These are phyloP conservation scores for Thalassiosira mediterranea DNA, from an alignment of 352 stramenopile species.

Conservation along the genomic window DNA sequence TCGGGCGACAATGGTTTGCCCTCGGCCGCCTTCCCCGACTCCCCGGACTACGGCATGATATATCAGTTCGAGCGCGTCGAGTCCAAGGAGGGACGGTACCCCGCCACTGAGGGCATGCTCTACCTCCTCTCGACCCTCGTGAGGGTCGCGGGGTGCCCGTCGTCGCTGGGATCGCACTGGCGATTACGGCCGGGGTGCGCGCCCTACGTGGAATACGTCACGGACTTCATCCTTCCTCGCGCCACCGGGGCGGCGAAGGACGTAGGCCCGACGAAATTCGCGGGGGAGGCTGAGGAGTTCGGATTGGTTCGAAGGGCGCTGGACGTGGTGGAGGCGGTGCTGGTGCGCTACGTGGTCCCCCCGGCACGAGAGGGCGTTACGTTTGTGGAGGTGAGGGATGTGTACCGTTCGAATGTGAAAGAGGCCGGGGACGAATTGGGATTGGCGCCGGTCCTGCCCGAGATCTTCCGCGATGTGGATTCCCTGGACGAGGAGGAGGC, in stretches of 20 bases:
- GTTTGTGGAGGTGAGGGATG: constrained; percentile 36
- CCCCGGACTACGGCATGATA: constrained; percentile 68
- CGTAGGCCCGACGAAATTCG: constrained; percentile 55
- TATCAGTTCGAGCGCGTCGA: constrained; percentile 83
- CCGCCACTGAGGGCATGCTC: constrained; percentile 78
- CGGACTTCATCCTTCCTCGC: constrained; percentile 73
- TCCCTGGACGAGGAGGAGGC: constrained; percentile 35
- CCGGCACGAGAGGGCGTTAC: neutral
- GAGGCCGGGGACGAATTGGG: constrained; percentile 32
- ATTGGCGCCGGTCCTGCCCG: constrained; percentile 30
- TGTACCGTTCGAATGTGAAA: constrained; percentile 26
- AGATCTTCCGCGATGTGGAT: constrained; percentile 36
- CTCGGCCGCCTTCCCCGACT: constrained; percentile 34
- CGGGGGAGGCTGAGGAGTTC: constrained; percentile 56
- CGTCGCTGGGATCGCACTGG: constrained; percentile 62
- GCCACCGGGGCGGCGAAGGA: constrained; percentile 46
- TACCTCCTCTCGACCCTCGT: constrained; percentile 72
- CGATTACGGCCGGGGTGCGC: constrained; percentile 65
- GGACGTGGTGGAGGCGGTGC: constrained; percentile 65
- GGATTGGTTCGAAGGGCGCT: constrained; percentile 63
- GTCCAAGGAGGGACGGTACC: constrained; percentile 63
- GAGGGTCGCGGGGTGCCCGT: constrained; percentile 61
- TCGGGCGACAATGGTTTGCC: constrained; percentile 13
- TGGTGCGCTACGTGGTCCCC: constrained; percentile 65
- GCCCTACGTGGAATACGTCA: constrained; percentile 83